phyloP scores from a whole-genome alignment of 306 rosid genomes.

The Ammopiptanthus mongolicus region DNA sequence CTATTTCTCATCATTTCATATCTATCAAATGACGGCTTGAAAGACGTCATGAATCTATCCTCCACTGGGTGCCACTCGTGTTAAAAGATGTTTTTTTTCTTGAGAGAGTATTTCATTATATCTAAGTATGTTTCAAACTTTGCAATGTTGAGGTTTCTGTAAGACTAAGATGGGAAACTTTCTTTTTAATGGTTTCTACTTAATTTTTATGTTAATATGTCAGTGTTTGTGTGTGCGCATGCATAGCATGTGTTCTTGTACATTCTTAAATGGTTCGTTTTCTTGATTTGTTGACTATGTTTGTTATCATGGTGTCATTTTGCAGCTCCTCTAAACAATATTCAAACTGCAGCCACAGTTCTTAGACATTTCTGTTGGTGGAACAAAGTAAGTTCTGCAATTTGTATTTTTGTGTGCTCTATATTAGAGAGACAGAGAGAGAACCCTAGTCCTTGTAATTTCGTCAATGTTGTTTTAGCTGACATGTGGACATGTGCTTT shows the following conservation, averaged over 20 bases:
- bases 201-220: background rate
- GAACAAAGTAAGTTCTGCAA: slow-evolving; percentile 56
- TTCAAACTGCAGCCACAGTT: slow-evolving; percentile 45
- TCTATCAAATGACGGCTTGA: background rate
- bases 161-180: background rate
- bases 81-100: background rate
- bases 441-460: background rate
- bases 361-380: slow-evolving; percentile 81
- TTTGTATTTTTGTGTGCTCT: background rate
- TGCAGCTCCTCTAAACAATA: slow-evolving; percentile 44
- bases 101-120: background rate
- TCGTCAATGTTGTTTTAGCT: background rate
- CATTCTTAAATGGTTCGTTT: background rate
- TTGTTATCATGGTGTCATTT: background rate
- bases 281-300: background rate
- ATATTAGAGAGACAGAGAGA: background rate
- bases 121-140: background rate
- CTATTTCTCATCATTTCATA: background rate
- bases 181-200: background rate
- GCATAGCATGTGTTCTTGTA: too few species aligned
- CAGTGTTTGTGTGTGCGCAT: too few species aligned
- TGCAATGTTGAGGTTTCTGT: background rate
- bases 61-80: background rate
- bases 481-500: slow-evolving; percentile 16
- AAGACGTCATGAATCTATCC: background rate